Conservation (phyloP, 257 asterid species). For the Fraxinus cuspidata region DNA sequence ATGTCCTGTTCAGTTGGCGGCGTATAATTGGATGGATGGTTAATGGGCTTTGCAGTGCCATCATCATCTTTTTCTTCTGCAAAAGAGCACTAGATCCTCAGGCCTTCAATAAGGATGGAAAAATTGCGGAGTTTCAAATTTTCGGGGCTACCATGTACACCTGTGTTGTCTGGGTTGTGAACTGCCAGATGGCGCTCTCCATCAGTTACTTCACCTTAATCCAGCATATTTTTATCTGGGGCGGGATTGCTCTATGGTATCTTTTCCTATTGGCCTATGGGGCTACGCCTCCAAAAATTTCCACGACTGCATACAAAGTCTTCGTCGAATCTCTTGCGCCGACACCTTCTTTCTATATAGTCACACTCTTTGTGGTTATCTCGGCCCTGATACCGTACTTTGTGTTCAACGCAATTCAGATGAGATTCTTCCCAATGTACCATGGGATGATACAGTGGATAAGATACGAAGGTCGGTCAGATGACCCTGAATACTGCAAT, state of each 20-base stretch:
- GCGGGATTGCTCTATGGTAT: conserved; percentile 82
- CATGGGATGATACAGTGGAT: conserved; percentile 94
- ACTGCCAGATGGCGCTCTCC: conserved; percentile 86
- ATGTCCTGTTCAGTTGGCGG: conserved; percentile 90
- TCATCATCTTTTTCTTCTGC: conserved; percentile 82
- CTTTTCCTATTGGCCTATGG: conserved; percentile 76
- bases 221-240: conserved; percentile 88
- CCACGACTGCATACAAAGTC: conserved; percentile 68
- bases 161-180: conserved; percentile 88
- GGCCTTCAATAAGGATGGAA: conserved; percentile 63
- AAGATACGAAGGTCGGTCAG: conserved; percentile 62
- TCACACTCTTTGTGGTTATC: conserved; percentile 43
- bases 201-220: conserved; percentile 81
- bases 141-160: conserved; percentile 90
- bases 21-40: conserved; percentile 94
- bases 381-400: background rate
- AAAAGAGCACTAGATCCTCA: conserved; percentile 57
- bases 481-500: conserved; percentile 69
- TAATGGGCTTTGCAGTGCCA: conserved; percentile 64
- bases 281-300: conserved; percentile 40
- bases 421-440: conserved; percentile 59
- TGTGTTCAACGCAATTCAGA: conserved; percentile 34
- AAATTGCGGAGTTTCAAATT: conserved; percentile 52
- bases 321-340: conserved; percentile 77
- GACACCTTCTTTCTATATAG: conserved; percentile 59